Conservation (phyloP, 129 eudicot species). For the Cynara cardunculus region DNA sequence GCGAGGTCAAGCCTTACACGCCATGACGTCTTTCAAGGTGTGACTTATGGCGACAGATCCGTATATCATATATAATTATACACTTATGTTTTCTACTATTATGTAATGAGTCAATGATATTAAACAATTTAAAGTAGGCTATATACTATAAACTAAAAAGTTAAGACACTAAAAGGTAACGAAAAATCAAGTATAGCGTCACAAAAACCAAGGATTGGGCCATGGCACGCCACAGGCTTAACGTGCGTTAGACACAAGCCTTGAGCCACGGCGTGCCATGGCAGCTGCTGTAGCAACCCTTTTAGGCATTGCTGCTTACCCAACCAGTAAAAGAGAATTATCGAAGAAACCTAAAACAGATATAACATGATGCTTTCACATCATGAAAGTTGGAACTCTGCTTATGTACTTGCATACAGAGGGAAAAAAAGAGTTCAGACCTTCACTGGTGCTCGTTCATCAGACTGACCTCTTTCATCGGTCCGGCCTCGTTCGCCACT, state of each 20-base stretch:
- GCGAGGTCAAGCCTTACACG: neutral
- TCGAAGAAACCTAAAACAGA: neutral
- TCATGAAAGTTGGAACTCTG: neutral
- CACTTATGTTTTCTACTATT: neutral
- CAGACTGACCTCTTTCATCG: conserved; percentile 54
- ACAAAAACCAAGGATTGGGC: neutral
- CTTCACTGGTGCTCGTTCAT: conserved; percentile 42
- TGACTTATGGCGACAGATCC: neutral
- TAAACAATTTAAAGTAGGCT: neutral
- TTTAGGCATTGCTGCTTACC: neutral
- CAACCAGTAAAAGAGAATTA: neutral
- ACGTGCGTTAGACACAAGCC: neutral
- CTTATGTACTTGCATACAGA: neutral
- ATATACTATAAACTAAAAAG: neutral
- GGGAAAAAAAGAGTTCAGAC: conserved; percentile 21
- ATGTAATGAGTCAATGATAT: neutral
- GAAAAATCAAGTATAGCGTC: no score
- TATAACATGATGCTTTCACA: neutral
- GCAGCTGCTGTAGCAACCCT: neutral
- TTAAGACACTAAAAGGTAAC: neutral
- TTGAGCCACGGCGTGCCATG: neutral
- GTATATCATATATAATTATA: neutral
- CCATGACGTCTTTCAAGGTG: neutral
- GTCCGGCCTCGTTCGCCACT: conserved; percentile 54
- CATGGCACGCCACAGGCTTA: neutral